Evolutionary conservation across 352 stramenopile genomes (phyloP), one percentile per base, ranked within the genome.

Genomic region (Pythium oligandrum): DNA sequence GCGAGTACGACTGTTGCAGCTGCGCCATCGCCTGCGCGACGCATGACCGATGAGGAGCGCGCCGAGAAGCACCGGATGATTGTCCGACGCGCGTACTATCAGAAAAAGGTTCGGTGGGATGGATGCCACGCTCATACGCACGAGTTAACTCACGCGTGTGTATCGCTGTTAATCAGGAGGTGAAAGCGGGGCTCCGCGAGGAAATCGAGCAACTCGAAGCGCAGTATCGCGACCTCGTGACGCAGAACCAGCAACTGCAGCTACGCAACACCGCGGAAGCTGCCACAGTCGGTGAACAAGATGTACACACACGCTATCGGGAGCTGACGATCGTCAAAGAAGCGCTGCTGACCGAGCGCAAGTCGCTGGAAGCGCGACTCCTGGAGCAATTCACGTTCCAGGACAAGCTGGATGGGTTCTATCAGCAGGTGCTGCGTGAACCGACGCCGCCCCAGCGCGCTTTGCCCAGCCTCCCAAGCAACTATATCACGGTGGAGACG

Each of bases 151-250:
- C 17, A 26, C 17, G 17, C 17, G 17, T 26, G 17, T 26, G 17
- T 26, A 26, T 26, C 17, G 17, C 17, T 26, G 17, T 26, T 26
- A 26, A 26, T 26, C 17, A 32, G 44, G 59, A 54, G 35, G 44
- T 63, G 44, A 69, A 72, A 53, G 46, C 42, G 11, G 48, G 50
- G 9, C 54, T 76, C n/a, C 47, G 51, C 1, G 40, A 59, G 26
- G 64, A 76, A 32, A 66, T 76, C 12, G 51, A 40, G 4, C 40
- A 36, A 11, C 61, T 76, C 12, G 68, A 73, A 48, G 40, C 34
- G 33, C 60, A 62, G 50, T 71, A 71, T 53, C 53, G 58, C 12
- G 54, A 52, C 12, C 54, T 76, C 36, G 56, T 76, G 35, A 47
- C 47, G 7, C 53, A 60, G 12, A 51, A 40, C 0, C 40, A 55